phyloP scores from a whole-genome alignment of 768 basidiomycete species.

The Hirschioporus abietinus region DNA sequence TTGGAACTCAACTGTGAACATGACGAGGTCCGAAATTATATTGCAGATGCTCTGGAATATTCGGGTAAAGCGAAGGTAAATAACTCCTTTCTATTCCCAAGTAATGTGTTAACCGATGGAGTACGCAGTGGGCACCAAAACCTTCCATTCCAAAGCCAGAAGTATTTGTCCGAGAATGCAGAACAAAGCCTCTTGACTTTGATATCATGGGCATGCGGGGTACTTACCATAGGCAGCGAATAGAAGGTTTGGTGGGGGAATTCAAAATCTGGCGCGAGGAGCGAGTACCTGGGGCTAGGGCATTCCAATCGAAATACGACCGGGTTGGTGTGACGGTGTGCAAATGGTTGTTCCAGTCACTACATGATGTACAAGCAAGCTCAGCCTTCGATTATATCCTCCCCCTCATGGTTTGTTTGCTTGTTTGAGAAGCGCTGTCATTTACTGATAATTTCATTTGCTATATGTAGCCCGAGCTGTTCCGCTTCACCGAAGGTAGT shows the following conservation, averaged over 20 bases:
- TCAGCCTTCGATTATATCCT: constrained; percentile 78
- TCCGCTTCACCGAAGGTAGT: constrained; percentile 68
- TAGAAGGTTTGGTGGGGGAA: constrained; percentile 53
- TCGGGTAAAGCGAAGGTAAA: constrained; percentile 68
- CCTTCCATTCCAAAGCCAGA: constrained; percentile 58
- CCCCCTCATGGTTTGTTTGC: constrained; percentile 61
- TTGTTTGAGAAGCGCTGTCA: background rate
- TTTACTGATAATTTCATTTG: constrained; percentile 8
- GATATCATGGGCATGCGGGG: constrained; percentile 78
- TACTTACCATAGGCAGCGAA: constrained; percentile 51
- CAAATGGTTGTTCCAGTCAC: constrained; percentile 70
- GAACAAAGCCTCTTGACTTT: constrained; percentile 42
- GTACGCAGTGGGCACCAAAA: constrained; percentile 53
- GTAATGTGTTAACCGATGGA: background rate
- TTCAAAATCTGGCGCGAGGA: constrained; percentile 69
- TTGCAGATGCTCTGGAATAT: constrained; percentile 69
- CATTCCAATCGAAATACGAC: constrained; percentile 85
- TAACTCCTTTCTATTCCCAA: background rate
- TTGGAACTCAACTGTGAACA: constrained; percentile 68
- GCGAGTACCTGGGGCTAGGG: constrained; percentile 67
- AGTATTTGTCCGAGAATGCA: constrained; percentile 64
- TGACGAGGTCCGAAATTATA: constrained; percentile 73
- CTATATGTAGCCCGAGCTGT: constrained; percentile 58
- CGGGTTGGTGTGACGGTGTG: constrained; percentile 64
- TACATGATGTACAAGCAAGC: constrained; percentile 74